These are phyloP conservation scores for Fusarium marasasianum DNA, from an alignment of 2,329 filamentous ascomycete species.

Conservation along the genomic window DNA sequence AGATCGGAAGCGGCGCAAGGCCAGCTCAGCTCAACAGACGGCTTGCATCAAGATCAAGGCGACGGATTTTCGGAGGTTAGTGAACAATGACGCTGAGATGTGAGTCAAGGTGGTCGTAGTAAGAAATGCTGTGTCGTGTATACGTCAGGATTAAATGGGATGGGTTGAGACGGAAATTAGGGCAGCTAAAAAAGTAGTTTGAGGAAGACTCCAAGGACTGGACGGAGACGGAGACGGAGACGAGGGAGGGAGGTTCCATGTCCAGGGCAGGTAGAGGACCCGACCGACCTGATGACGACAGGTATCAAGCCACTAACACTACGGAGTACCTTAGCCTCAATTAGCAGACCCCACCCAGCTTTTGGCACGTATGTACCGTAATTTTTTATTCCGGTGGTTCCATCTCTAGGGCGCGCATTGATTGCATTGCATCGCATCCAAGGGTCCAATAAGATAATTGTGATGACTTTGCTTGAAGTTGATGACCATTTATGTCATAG, in stretches of 20 bases:
- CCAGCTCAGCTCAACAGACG: constrained; percentile 29
- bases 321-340: neutral
- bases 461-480: neutral
- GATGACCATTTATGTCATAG: neutral
- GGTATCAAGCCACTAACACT: constrained; percentile 39
- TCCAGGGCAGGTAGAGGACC: constrained; percentile 1
- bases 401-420: neutral
- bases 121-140: constrained; percentile 8
- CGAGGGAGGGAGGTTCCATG: constrained; percentile 24
- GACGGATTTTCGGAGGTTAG: constrained; percentile 6
- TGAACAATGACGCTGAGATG: constrained; percentile 12
- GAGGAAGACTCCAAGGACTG: constrained; percentile 2
- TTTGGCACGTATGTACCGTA: neutral
- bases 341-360: constrained; percentile 20
- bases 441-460: constrained; percentile 14
- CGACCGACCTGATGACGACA: constrained; percentile 39
- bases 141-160: constrained; percentile 12
- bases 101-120: constrained; percentile 11
- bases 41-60: constrained; percentile 39
- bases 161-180: constrained; percentile 22
- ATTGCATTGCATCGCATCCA: neutral
- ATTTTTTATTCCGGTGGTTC: neutral
- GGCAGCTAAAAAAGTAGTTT: constrained; percentile 12
- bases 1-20: constrained; percentile 36
- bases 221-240: neutral